Evolutionary conservation across 2,329 filamentous ascomycete species (phyloP), one percentile per base, ranked within the genome.

Genomic region (Monascus ruber): DNA sequence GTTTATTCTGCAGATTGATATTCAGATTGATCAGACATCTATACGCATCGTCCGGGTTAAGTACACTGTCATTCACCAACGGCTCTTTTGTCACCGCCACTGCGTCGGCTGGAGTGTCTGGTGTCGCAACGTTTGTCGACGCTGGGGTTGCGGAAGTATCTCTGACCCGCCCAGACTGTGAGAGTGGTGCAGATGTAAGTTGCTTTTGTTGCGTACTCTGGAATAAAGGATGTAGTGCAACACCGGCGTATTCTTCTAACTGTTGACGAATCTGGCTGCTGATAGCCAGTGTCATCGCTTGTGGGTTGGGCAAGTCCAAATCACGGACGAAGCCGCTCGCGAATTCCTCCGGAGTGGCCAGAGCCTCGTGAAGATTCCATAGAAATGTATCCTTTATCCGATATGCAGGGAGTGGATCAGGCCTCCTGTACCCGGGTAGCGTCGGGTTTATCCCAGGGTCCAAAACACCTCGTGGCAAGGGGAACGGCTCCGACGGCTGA

Each of bases 361-460:
- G 70, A 0, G 85, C 84, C 66, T 98, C 91, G 63, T 96, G 89
- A 9, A 98, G 72, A 54, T 98, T 98, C 91, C 91, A 98, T 38
- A 95, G 67, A 53, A 98, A 96, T n/a, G 85, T 83, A 53, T 98
- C 91, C 53, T 93, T 87, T 41, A 98, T 71, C 46, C 91, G 79
- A 63, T 87, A 95, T 3, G 85, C 83, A 1, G 87, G 79, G 9
- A 87, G 87, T 44, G 77, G 65, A 45, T 95, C 89, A 40, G 83
- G 83, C 40, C 75, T 72, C 53, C 81, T 81, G 65, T 93, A 95
- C 40, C 87, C 79, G 9, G 85, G 81, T 37, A 85, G 69, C 4
- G 76, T 77, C 42, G 83, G 78, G 55, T 94, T 66, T 42, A 70
- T 54, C 28, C 56, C 55, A 11, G 61, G 53, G 46, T 70, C 64